Evolutionary conservation across 768 basidiomycete species (phyloP).

Genomic region (Clitopilus hobsonii): DNA sequence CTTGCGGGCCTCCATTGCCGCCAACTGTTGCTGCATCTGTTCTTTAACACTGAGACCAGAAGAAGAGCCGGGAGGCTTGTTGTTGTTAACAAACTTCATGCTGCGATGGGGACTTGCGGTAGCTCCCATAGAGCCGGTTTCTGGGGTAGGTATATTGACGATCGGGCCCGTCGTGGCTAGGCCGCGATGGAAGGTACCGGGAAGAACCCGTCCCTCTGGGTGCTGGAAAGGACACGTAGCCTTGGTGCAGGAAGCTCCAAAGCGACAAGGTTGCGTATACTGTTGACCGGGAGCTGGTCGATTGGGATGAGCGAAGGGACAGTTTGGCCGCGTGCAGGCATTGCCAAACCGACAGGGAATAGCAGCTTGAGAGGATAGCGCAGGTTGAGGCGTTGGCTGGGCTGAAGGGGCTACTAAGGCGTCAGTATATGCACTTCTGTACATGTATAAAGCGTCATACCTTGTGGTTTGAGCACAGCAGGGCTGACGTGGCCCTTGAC

Average conservation of each 20-base stretch:
- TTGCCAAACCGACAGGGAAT: constrained; percentile 66
- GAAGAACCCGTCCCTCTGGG: constrained; percentile 80
- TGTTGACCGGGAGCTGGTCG: constrained; percentile 28
- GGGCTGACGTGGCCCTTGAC: constrained; percentile 89
- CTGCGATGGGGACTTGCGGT: constrained; percentile 62
- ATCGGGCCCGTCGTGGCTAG: constrained; percentile 55
- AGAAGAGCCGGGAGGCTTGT: constrained; percentile 33
- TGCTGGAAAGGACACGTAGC: constrained; percentile 88
- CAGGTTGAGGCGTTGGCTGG: constrained; percentile 30
- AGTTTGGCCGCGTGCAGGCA: constrained; percentile 63
- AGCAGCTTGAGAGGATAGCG: constrained; percentile 23
- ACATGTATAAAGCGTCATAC: constrained; percentile 26
- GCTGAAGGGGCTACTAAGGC: constrained; percentile 21
- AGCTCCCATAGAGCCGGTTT: constrained; percentile 61
- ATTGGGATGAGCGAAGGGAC: constrained; percentile 65
- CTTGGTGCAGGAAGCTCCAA: constrained; percentile 82
- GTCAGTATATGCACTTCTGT: constrained; percentile 8
- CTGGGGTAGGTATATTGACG: constrained; percentile 57
- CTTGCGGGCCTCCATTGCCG: constrained; percentile 66
- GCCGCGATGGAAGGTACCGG: constrained; percentile 77
- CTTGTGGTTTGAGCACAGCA: constrained; percentile 65
- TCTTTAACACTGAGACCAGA: constrained; percentile 36
- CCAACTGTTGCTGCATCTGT: constrained; percentile 45
- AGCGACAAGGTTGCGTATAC: constrained; percentile 64
- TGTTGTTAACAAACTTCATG: constrained; percentile 49